Evolutionary conservation across 148 eudicot species (phyloP), one percentile per base, ranked within the genome.

Genomic region (Camellia granthamiana): DNA sequence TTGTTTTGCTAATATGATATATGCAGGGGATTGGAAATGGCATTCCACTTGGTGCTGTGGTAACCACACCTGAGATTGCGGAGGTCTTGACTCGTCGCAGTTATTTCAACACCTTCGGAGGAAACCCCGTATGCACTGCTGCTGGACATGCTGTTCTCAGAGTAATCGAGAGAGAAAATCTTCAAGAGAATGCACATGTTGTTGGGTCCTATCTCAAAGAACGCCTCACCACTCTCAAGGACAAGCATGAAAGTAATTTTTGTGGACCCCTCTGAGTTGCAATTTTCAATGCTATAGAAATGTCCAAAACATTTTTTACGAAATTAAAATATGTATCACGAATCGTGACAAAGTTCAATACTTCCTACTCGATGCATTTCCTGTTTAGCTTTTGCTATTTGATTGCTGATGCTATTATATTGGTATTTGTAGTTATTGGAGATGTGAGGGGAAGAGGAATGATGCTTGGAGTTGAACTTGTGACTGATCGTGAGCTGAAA

Each of bases 371-470:
- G 38, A 38, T 42, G 71, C 49, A 41, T 46, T 69, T 46, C 21
- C 15, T 44, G 2, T 18, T 13, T 54, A 4, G 23, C 66, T 30
- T 15, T 64, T 15, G 69, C 42, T 62, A 30, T 42, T 69, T 69
- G 51, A 69, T 69, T 69, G 72, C n/a, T 69, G 52, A 69, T 75
- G 44, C 67, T 58, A 60, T 75, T 59, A 5, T 59, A 59, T 75
- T 75, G 77, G 77, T 47, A 52, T 78, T 12, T 86, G 85, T 85
- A 96, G 99, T 96, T 79, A 91, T 96, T 73, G 99, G 99, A 21
- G 99, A 96, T 84, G 99, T 96, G 59, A 90, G 99, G 83, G 99
- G 99, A 80, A 94, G 93, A 84, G 99, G 99, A 14, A 68, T 96
- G 85, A 85, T 96, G 87, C 90, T 96, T 5, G 99, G 99, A 63